These are phyloP conservation scores for Herpotrichia juniperi DNA, from an alignment of 2,329 filamentous ascomycete species.

Conservation along the genomic window DNA sequence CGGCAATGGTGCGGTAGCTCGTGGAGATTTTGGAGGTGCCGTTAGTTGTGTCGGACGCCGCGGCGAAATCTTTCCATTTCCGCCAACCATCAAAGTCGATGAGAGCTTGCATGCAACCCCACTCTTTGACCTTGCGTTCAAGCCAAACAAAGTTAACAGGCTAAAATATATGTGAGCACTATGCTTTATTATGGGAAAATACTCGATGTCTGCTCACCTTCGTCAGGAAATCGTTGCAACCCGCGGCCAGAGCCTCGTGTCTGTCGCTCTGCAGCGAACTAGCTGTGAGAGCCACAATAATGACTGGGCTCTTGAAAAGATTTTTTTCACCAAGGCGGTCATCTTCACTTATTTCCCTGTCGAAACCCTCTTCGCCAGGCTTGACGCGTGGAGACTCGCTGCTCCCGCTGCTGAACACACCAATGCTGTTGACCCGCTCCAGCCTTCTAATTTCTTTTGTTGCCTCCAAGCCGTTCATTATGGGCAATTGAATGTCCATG, in stretches of 20 bases:
- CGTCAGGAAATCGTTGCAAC: constrained; percentile 97
- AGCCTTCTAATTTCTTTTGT: constrained; percentile 92
- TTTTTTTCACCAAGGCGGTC: constrained; percentile 70
- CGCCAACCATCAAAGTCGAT: constrained; percentile 99
- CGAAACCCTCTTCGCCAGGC: constrained; percentile 46
- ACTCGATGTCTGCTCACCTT: constrained; percentile 67
- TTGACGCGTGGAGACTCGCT: constrained; percentile 44
- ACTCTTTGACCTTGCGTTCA: constrained; percentile 97
- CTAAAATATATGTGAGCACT: constrained; percentile 52
- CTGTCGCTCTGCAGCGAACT: constrained; percentile 94
- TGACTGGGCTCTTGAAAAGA: constrained; percentile 94
- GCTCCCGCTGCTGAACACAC: constrained; percentile 73
- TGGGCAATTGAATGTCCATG: constrained; percentile 97
- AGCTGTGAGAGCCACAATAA: constrained; percentile 95
- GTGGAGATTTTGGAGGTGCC: constrained; percentile 43
- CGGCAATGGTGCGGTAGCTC: constrained; percentile 38
- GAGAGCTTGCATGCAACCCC: constrained; percentile 99
- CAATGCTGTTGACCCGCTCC: constrained; percentile 89
- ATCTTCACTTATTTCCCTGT: constrained; percentile 58
- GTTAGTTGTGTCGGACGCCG: constrained; percentile 42
- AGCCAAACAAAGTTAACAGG: constrained; percentile 98
- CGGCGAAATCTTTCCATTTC: constrained; percentile 85
- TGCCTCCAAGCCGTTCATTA: constrained; percentile 94
- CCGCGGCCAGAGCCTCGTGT: constrained; percentile 91
- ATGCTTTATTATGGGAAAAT: constrained; percentile 11